A percentile compares a stretch with the other conserved stretches of the same genome.
Evolutionary conservation across 257 asterid genomes (phyloP).

Genomic region (Ligustrum vulgare): DNA sequence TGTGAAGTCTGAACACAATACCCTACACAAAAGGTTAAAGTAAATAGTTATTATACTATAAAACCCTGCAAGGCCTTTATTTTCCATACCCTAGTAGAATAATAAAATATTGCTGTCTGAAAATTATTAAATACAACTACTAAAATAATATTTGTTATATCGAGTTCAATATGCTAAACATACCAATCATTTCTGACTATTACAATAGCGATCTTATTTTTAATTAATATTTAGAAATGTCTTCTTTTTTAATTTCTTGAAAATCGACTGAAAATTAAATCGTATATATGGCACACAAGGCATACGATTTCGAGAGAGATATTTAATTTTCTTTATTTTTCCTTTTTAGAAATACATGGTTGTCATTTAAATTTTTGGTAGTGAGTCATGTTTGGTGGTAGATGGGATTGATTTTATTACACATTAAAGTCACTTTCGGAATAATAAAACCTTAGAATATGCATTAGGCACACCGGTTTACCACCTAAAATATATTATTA

Average conservation of each 20-base stretch:
- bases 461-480: slow-evolving; percentile 15
- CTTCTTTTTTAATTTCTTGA: too few relatives aligned
- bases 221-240: too few relatives aligned
- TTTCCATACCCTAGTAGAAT: neutral
- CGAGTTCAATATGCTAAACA: too few relatives aligned
- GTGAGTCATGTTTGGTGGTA: slow-evolving; percentile 28
- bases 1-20: slow-evolving; percentile 38
- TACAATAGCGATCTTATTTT: too few relatives aligned
- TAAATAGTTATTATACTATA: neutral
- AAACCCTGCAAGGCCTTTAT: neutral
- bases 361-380: slow-evolving; percentile 20
- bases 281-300: too few relatives aligned
- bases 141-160: too few relatives aligned
- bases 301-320: neutral
- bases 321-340: neutral
- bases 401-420: slow-evolving; percentile 11
- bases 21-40: neutral
- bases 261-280: neutral
- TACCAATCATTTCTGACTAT: too few relatives aligned
- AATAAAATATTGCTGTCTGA: too few relatives aligned
- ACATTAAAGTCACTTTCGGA: slow-evolving; percentile 19
- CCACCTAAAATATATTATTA: slow-evolving; percentile 10
- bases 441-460: slow-evolving; percentile 10
- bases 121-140: too few relatives aligned
- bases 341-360: too few relatives aligned